These are phyloP conservation scores for Friedmanniomyces simplex DNA, from an alignment of 495 filamentous ascomycete species.

Conservation along the genomic window DNA sequence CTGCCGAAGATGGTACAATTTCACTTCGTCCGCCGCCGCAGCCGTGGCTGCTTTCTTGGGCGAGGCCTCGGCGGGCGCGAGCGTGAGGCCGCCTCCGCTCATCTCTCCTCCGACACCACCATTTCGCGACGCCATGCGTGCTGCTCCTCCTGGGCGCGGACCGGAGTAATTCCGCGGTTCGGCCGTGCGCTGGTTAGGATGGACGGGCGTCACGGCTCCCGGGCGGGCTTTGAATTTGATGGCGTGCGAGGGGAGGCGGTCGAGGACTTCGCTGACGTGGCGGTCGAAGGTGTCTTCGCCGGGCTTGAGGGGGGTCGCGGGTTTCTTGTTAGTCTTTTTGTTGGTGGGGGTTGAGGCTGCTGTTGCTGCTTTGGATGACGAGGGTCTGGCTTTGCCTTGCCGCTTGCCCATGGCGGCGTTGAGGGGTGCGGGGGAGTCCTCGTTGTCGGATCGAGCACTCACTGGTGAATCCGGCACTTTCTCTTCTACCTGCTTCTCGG, in stretches of 20 bases:
- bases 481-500: not conserved
- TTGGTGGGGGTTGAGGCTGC: not conserved
- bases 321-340: not conserved
- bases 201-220: slow-evolving; percentile 25
- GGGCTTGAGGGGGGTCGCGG: slow-evolving; percentile 4
- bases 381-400: not conserved
- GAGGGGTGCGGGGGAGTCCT: slow-evolving; percentile 7
- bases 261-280: slow-evolving; percentile 75
- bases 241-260: slow-evolving; percentile 58
- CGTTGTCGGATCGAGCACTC: not conserved
- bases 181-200: not conserved
- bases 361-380: not conserved
- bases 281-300: slow-evolving; percentile 64
- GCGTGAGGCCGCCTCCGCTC: slow-evolving; percentile 10
- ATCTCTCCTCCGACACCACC: no score
- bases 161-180: slow-evolving; percentile 9
- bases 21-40: slow-evolving; percentile 54
- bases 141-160: not conserved
- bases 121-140: not conserved
- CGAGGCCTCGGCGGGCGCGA: slow-evolving; percentile 17
- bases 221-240: slow-evolving; percentile 61
- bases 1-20: slow-evolving; percentile 86
- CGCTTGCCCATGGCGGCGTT: slow-evolving; percentile 30
- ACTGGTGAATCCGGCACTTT: not conserved
- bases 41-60: slow-evolving; percentile 21